These are phyloP conservation scores for Mycosarcoma mackinlayi DNA, from an alignment of 1,284 basidiomycete species.

Conservation along the genomic window DNA sequence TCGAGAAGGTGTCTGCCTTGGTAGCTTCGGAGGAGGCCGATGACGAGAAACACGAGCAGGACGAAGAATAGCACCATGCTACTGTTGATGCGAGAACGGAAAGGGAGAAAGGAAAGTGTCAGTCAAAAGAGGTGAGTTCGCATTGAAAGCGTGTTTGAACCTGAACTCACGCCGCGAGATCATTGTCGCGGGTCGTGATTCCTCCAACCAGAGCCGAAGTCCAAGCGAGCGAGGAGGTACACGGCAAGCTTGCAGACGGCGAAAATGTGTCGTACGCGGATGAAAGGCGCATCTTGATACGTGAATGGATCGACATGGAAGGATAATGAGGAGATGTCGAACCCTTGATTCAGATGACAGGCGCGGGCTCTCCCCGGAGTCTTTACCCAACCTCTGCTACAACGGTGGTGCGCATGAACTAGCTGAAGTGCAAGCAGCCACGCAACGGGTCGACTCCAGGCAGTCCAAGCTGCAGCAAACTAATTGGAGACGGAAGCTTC, in stretches of 20 bases:
- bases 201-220: constrained; percentile 41
- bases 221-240: constrained; percentile 30
- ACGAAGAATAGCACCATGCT: constrained; percentile 40
- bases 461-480: too few relatives aligned
- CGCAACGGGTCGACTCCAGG: too few relatives aligned
- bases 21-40: constrained; percentile 19
- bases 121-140: neutral
- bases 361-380: too few relatives aligned
- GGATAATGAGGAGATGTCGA: neutral
- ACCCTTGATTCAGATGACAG: neutral
- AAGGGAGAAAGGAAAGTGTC: neutral
- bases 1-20: constrained; percentile 5
- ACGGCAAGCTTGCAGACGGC: constrained; percentile 4
- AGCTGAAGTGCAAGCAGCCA: too few relatives aligned
- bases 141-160: neutral
- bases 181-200: constrained; percentile 18
- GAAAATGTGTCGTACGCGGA: constrained; percentile 1
- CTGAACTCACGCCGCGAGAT: constrained; percentile 38
- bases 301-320: constrained; percentile 1
- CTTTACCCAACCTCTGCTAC: too few relatives aligned
- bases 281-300: neutral
- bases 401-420: too few relatives aligned
- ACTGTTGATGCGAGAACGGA: neutral
- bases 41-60: constrained; percentile 20
- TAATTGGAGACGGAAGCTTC: too few relatives aligned